Conservation (phyloP, 495 filamentous ascomycete species). For the Aspergillus avenaceus region DNA sequence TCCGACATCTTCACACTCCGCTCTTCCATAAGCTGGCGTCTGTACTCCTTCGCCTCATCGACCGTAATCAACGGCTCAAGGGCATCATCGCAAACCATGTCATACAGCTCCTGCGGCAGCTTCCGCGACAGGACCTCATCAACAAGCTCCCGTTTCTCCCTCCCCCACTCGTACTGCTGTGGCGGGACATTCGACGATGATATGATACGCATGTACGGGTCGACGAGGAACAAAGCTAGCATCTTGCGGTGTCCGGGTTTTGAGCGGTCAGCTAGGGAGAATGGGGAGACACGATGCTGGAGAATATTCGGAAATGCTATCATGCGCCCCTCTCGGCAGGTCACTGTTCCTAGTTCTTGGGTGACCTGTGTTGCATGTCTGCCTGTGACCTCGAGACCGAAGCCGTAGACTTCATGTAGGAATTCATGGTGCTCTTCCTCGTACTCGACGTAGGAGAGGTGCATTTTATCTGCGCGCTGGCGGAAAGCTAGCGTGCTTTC, state of each 20-base stretch:
- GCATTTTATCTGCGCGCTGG: constrained; percentile 19
- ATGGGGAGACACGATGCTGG: constrained; percentile 51
- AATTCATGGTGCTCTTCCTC: constrained; percentile 29
- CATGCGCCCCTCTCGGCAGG: constrained; percentile 25
- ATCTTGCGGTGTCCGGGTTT: constrained; percentile 54
- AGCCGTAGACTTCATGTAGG: constrained; percentile 26
- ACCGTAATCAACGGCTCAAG: constrained; percentile 29
- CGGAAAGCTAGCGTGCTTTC: constrained; percentile 50
- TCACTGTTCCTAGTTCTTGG: constrained; percentile 34
- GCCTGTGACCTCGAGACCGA: constrained; percentile 5
- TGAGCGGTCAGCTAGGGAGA: constrained; percentile 42
- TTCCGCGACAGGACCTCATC: constrained; percentile 4
- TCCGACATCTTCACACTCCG: constrained; percentile 17
- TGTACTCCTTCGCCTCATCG: constrained; percentile 41
- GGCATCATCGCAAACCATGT: constrained; percentile 29
- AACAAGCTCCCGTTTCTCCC: constrained; percentile 15
- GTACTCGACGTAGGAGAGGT: constrained; percentile 14
- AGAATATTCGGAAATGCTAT: constrained; percentile 32
- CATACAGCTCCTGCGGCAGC: constrained; percentile 37
- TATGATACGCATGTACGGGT: constrained; percentile 47
- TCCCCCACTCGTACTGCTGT: constrained; percentile 39
- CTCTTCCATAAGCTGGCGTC: constrained; percentile 47
- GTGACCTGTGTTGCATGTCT: constrained; percentile 12
- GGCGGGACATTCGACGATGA: constrained; percentile 55
- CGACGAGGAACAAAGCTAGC: constrained; percentile 54